Evolutionary conservation across 305 asterid species (phyloP).

Genomic region (Solanum hybrid): DNA sequence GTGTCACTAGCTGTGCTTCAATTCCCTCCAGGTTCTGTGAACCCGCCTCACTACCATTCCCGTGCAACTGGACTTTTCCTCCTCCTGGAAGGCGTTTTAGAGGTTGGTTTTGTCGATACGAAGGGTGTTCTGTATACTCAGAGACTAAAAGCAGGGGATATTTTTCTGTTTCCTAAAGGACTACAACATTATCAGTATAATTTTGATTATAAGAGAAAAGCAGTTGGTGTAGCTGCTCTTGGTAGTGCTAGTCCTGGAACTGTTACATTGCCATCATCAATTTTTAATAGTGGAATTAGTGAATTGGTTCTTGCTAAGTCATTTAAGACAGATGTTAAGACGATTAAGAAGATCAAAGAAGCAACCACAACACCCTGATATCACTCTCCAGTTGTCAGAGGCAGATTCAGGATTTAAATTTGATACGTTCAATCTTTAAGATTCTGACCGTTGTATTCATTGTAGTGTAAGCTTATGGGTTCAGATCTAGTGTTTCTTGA

Average conservation of each 20-base stretch:
- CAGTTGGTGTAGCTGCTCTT: conserved; percentile 2
- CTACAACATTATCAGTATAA: conserved; percentile 2
- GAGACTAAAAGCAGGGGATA: not conserved
- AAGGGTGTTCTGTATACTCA: not conserved
- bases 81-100: not conserved
- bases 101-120: not conserved
- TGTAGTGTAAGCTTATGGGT: not conserved
- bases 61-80: not conserved
- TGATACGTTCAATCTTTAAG: not conserved
- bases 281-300: not conserved
- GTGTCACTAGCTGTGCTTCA: not conserved
- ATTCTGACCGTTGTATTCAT: not conserved
- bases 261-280: not conserved
- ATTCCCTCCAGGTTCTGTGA: not conserved
- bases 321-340: not conserved
- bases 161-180: not conserved
- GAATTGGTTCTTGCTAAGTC: not conserved
- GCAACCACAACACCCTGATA: not conserved
- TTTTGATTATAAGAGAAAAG: not conserved
- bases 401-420: not conserved
- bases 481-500: no score
- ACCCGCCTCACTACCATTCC: not conserved
- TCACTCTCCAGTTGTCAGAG: not conserved
- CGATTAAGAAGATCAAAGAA: not conserved
- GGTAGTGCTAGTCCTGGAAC: not conserved